phyloP scores from a whole-genome alignment of 208 protist species.

The Novymonas esmeraldas region DNA sequence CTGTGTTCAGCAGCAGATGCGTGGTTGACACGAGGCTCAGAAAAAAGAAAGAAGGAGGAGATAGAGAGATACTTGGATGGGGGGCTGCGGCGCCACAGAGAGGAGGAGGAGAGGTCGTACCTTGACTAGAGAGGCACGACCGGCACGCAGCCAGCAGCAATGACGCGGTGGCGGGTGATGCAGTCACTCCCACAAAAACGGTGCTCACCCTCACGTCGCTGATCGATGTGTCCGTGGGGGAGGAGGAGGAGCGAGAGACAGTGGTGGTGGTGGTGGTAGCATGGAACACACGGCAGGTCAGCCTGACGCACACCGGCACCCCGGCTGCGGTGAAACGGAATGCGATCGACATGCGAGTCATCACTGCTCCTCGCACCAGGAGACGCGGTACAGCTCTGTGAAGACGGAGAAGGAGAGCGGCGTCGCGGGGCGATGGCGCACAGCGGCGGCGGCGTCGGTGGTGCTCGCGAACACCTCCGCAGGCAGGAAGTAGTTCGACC shows the following conservation, averaged over 20 bases:
- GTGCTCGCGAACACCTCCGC: slow-evolving; percentile 13
- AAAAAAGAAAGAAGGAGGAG: background rate
- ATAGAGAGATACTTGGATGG: too few species aligned
- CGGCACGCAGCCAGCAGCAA: background rate
- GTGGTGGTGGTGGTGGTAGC: too few species aligned
- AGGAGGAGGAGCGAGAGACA: background rate
- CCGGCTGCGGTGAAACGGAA: background rate
- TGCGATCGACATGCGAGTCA: background rate
- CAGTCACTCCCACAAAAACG: too few species aligned
- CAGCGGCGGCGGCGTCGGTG: slow-evolving; percentile 6
- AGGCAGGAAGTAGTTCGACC: slow-evolving; percentile 22
- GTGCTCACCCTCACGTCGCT: background rate
- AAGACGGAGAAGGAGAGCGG: background rate
- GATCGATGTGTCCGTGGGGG: background rate
- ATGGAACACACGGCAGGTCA: too few species aligned
- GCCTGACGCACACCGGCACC: background rate
- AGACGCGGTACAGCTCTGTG: background rate
- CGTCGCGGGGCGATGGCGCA: background rate
- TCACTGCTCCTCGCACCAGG: background rate
- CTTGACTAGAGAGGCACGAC: background rate
- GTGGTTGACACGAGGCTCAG: background rate
- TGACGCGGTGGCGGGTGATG: too few species aligned
- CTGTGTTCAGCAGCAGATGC: too few species aligned
- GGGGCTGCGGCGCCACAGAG: background rate
- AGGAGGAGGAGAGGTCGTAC: background rate